phyloP scores from a whole-genome alignment of 768 basidiomycete species.

The Rubroboletus satanas region DNA sequence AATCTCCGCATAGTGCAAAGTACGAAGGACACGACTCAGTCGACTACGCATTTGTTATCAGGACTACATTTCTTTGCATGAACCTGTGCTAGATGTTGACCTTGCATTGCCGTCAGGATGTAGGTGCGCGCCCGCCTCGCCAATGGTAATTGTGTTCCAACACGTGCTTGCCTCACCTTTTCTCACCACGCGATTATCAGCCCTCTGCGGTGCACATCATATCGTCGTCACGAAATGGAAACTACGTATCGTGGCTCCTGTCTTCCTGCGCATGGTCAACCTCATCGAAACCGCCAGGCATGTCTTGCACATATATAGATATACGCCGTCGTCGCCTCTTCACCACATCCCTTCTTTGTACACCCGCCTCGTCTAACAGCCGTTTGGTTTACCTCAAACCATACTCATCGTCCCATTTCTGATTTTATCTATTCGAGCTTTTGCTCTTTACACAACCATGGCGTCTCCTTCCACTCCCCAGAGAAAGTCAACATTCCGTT shows the following conservation, averaged over 20 bases:
- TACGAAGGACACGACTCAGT: not conserved
- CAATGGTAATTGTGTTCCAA: constrained; percentile 3
- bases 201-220: constrained; percentile 31
- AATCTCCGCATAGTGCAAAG: constrained; percentile 20
- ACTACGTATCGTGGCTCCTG: constrained; percentile 21
- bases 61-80: not conserved
- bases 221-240: constrained; percentile 23
- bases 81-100: constrained; percentile 17
- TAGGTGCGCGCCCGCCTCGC: constrained; percentile 13
- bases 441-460: constrained; percentile 22
- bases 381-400: constrained; percentile 8
- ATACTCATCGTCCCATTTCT: constrained; percentile 4
- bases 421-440: constrained; percentile 3
- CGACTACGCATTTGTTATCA: constrained; percentile 1
- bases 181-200: constrained; percentile 34
- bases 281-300: constrained; percentile 37
- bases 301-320: constrained; percentile 28
- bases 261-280: constrained; percentile 28
- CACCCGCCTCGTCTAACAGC: constrained; percentile 13
- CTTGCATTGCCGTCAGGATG: constrained; percentile 5
- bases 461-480: constrained; percentile 29
- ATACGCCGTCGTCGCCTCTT: constrained; percentile 19
- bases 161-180: constrained; percentile 32
- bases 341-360: constrained; percentile 19
- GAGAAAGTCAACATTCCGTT: constrained; percentile 46